Percentiles rank a stretch among this genome's conserved stretches.
Evolutionary conservation across 2,329 filamentous ascomycete genomes (phyloP).

Genomic region (Epichloe uncinata): DNA sequence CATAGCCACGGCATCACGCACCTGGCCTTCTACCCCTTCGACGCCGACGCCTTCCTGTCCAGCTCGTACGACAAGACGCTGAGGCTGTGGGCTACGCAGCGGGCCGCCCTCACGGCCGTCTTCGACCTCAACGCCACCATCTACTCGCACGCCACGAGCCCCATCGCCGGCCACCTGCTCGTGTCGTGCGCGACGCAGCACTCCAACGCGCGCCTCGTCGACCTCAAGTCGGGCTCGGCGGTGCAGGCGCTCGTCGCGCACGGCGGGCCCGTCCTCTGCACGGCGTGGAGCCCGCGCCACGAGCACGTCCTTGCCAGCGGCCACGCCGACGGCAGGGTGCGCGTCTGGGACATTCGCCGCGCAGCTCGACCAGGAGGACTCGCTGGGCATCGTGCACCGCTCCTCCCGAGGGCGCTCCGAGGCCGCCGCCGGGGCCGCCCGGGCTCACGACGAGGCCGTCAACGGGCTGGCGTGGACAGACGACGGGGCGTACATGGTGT

Average conservation of each 20-base stretch:
- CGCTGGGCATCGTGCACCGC: slow-evolving; percentile 46
- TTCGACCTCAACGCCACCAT: slow-evolving; percentile 57
- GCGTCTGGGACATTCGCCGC: slow-evolving; percentile 78
- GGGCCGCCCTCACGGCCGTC: slow-evolving; percentile 45
- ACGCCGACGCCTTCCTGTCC: slow-evolving; percentile 61
- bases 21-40: slow-evolving; percentile 66
- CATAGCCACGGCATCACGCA: slow-evolving; percentile 65
- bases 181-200: slow-evolving; percentile 84
- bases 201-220: slow-evolving; percentile 70
- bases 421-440: slow-evolving; percentile 22
- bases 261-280: slow-evolving; percentile 51
- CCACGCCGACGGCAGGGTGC: slow-evolving; percentile 69
- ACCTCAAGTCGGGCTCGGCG: slow-evolving; percentile 65
- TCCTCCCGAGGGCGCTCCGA: too few species aligned
- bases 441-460: slow-evolving; percentile 68
- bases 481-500: slow-evolving; percentile 63
- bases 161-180: slow-evolving; percentile 57
- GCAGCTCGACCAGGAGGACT: slow-evolving; percentile 73
- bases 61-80: slow-evolving; percentile 67
- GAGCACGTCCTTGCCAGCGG: slow-evolving; percentile 74
- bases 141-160: slow-evolving; percentile 67
- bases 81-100: slow-evolving; percentile 59
- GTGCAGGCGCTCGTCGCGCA: slow-evolving; percentile 60
- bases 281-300: slow-evolving; percentile 69
- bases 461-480: slow-evolving; percentile 80